These are phyloP conservation scores for Actinomortierella wolfii DNA, from an alignment of 371 early-diverging fungal genomes.

Conservation along the genomic window DNA sequence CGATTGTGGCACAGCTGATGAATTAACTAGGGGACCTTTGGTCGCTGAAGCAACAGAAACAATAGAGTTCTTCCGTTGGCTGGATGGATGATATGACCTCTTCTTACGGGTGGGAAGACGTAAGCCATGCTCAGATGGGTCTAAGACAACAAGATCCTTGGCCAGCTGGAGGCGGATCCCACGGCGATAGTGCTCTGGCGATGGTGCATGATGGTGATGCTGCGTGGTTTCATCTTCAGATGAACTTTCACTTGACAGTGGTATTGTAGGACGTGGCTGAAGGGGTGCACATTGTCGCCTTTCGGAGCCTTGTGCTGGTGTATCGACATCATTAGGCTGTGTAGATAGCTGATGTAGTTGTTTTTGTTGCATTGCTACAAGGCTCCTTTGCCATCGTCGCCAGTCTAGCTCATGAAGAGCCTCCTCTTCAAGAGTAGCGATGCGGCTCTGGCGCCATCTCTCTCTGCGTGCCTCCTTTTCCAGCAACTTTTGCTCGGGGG, in stretches of 20 bases:
- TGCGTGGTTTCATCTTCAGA: neutral
- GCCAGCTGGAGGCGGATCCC: conserved; percentile 21
- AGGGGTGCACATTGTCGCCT: too few species aligned
- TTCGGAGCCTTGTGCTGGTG: too few species aligned
- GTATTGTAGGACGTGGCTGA: too few species aligned
- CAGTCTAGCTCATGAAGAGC: conserved; percentile 34
- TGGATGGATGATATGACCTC: too few species aligned
- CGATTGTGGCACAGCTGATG: too few species aligned
- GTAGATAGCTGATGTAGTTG: neutral
- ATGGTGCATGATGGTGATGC: neutral
- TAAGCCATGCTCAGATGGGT: conserved; percentile 25
- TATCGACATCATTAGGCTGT: neutral
- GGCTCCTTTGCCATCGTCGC: conserved; percentile 36
- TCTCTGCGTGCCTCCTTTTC: conserved; percentile 33
- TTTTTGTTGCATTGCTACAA: neutral
- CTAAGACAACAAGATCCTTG: conserved; percentile 24
- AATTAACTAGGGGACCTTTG: too few species aligned
- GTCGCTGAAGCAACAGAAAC: too few species aligned
- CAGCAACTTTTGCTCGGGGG: conserved; percentile 11
- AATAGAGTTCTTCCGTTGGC: too few species aligned
- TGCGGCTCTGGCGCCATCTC: conserved; percentile 29
- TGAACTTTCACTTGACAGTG: neutral
- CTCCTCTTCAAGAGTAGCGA: conserved; percentile 27
- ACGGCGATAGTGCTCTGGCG: neutral
- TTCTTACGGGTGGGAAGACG: conserved; percentile 12